phyloP scores from a whole-genome alignment of 2,329 filamentous ascomycete species.

The Colletotrichum nymphaeae region DNA sequence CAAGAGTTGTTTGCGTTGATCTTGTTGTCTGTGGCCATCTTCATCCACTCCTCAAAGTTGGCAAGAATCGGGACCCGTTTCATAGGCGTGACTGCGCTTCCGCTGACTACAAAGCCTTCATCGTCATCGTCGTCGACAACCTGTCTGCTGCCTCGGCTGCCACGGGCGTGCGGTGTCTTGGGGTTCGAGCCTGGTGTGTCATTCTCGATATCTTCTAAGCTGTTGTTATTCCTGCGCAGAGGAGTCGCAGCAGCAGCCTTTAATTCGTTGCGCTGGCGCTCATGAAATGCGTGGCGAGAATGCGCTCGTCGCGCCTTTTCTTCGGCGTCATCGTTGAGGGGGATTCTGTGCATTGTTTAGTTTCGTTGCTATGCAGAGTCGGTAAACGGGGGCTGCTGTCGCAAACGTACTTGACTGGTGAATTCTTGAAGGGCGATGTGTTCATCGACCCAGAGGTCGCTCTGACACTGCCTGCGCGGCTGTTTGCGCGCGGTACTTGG shows the following conservation, averaged over 20 bases:
- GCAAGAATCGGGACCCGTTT: constrained; percentile 95
- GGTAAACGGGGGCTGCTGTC: background rate
- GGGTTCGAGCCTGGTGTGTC: constrained; percentile 67
- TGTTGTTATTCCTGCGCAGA: constrained; percentile 70
- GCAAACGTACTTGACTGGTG: constrained; percentile 64
- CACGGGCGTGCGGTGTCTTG: constrained; percentile 60
- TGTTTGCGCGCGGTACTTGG: constrained; percentile 63
- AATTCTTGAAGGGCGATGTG: constrained; percentile 67
- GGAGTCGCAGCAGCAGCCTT: constrained; percentile 80
- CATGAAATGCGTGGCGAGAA: constrained; percentile 87
- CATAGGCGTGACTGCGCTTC: constrained; percentile 89
- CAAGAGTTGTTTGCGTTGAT: constrained; percentile 98
- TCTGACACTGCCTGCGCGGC: constrained; percentile 60
- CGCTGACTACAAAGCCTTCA: constrained; percentile 74
- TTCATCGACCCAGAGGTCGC: constrained; percentile 58
- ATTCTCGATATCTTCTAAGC: constrained; percentile 69
- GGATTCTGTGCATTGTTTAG: constrained; percentile 71
- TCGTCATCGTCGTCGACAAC: constrained; percentile 62
- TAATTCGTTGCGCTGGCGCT: constrained; percentile 92
- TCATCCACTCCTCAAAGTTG: constrained; percentile 99
- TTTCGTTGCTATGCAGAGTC: constrained; percentile 33
- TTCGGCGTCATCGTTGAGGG: constrained; percentile 92
- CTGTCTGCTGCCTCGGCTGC: constrained; percentile 46
- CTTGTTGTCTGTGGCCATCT: constrained; percentile 99
- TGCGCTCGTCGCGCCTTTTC: constrained; percentile 92